phyloP scores from a whole-genome alignment of 805 yeast genomes.

The Pichia deserticola region DNA sequence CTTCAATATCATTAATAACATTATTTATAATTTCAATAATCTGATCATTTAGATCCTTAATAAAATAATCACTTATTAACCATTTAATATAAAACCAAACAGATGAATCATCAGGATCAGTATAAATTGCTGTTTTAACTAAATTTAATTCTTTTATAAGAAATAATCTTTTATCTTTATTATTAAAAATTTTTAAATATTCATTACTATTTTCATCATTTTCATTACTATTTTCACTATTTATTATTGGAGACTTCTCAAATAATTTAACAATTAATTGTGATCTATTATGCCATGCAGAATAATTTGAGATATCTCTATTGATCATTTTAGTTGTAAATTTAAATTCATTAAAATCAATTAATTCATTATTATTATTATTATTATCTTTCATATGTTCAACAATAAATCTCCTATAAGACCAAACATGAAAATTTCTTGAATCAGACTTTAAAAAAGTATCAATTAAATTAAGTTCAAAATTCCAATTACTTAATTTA shows the following conservation, averaged over 20 bases:
- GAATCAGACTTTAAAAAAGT: slow-evolving; percentile 64
- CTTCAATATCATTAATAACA: slow-evolving; percentile 44
- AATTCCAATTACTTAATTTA: slow-evolving; percentile 49
- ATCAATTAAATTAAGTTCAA: slow-evolving; percentile 62
- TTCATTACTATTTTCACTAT: background rate
- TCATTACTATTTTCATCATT: slow-evolving; percentile 6
- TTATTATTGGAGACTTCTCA: slow-evolving; percentile 14
- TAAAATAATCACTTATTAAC: slow-evolving; percentile 47
- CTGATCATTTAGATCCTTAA: slow-evolving; percentile 23
- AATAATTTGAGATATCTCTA: slow-evolving; percentile 80
- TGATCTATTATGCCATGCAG: slow-evolving; percentile 93
- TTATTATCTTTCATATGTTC: slow-evolving; percentile 19
- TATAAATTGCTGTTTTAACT: slow-evolving; percentile 76
- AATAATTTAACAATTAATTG: slow-evolving; percentile 54
- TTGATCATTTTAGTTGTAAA: slow-evolving; percentile 77
- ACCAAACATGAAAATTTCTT: slow-evolving; percentile 95
- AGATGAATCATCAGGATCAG: slow-evolving; percentile 92
- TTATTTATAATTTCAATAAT: slow-evolving; percentile 34
- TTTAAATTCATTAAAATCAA: slow-evolving; percentile 50
- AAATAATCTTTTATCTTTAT: slow-evolving; percentile 21
- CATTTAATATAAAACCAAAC: slow-evolving; percentile 87
- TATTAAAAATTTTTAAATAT: slow-evolving; percentile 15
- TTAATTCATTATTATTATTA: slow-evolving; percentile 7
- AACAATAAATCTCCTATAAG: slow-evolving; percentile 73
- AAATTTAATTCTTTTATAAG: slow-evolving; percentile 54